Conservation (phyloP, 805 yeast species). For the Candida pseudoglaebosa region DNA sequence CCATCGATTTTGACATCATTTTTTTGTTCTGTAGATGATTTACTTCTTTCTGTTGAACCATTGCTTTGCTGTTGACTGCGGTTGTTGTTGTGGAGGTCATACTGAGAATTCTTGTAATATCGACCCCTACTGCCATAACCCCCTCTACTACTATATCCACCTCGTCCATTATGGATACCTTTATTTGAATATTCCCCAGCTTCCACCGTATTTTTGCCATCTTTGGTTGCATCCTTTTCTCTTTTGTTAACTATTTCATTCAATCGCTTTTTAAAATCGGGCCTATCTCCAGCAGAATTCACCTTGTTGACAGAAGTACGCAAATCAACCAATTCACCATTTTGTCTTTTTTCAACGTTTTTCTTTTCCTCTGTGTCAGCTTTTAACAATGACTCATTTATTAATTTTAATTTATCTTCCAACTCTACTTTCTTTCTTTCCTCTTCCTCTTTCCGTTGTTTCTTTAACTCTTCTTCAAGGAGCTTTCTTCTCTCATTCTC, state of each 20-base stretch:
- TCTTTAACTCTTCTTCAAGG: conserved; percentile 2
- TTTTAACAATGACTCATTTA: conserved; percentile 4
- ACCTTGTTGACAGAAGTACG: background rate
- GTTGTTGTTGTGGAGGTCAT: background rate
- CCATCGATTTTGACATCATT: background rate
- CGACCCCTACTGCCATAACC: conserved; percentile 1
- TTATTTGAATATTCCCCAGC: background rate
- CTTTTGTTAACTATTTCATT: conserved; percentile 21
- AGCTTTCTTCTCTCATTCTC: conserved; percentile 1
- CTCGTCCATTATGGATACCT: background rate
- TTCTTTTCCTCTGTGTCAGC: conserved; percentile 3
- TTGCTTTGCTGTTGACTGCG: background rate
- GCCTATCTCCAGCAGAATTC: conserved; percentile 16
- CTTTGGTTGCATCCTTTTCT: conserved; percentile 12
- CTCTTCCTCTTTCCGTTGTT: conserved; percentile 1
- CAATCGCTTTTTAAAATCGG: conserved; percentile 30
- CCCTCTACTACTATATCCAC: background rate
- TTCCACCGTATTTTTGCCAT: conserved; percentile 4
- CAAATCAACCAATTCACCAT: background rate
- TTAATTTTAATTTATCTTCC: conserved; percentile 4
- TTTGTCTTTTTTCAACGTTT: background rate
- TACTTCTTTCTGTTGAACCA: background rate
- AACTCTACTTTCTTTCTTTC: conserved; percentile 1
- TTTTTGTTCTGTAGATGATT: background rate
- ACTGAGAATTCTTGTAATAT: conserved; percentile 1